Base-by-base conservation (phyloP, 192 early-diverging fungal species). In the Mortierella antarctica region DNA sequence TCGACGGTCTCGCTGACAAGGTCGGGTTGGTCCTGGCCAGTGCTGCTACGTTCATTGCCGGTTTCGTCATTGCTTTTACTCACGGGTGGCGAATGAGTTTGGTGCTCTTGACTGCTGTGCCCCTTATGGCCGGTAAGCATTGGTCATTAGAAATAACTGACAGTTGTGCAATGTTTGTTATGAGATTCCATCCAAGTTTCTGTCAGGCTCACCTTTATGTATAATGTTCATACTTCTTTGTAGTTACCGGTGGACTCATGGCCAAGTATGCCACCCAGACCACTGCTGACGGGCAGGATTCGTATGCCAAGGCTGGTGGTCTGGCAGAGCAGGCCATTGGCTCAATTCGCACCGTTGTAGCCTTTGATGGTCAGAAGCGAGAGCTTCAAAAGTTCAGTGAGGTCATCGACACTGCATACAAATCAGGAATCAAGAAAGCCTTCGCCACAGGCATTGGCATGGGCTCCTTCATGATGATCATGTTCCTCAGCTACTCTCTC, bases 1-100 rank as follows among this genome's bases (percentile, higher is more conserved):
- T 97, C 83, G 97, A 97, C 67, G 96, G 95, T 51, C 92, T 95
- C 18, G 88, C 89, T 23, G 95, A 96, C 57, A 98, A 97, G 73
- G 86, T 95, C 50, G 91, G 93, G 69, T 82, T 93, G 49, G 84
- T 93, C 44, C 62, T 96, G 44, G 85, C 89, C 71, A 86, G 86
- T 46, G 53, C 88, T 18, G 82, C 89, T 18, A 89, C 88, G 7
- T 97, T 96, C 61, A 65, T 95, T 59, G 70, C 89, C 13, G 94
- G 92, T 45, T 90, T 95, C 61, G 78, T 92, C 9, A 84, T 95
- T 58, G 95, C 94, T 40, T 97, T 97, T 67, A 71, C 85, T 51
- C 84, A 90, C 73, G 95, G 94, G 5, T 96, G 94, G 94, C 87
- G 84, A 67, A 83, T 97, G 70, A 91, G 95, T 41, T 84, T 96